A percentile compares a stretch with the other conserved stretches of the same genome.
phyloP scores from a whole-genome alignment of 1,139 yeast genomes.

The Suhomyces wounanorum region DNA sequence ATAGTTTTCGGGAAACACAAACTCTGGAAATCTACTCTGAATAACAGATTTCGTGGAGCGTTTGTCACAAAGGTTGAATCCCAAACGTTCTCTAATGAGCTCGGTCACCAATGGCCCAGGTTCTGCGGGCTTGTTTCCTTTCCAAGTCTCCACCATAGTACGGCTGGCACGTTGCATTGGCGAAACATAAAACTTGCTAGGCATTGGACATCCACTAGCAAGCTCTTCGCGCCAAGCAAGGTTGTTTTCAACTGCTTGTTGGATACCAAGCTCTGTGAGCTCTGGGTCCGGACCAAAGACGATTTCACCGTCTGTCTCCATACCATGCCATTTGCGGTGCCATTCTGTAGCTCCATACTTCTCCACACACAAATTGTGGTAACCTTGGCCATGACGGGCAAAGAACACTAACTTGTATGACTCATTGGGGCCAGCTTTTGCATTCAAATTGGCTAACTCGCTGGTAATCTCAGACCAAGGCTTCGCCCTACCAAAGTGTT shows the following conservation, averaged over 20 bases:
- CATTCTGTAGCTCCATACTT: slow-evolving; percentile 45
- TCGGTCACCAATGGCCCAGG: slow-evolving; percentile 18
- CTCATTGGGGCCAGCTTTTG: slow-evolving; percentile 24
- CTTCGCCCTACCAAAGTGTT: slow-evolving; percentile 39
- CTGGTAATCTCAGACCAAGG: slow-evolving; percentile 35
- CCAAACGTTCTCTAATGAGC: slow-evolving; percentile 19
- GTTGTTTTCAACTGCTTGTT: slow-evolving; percentile 36
- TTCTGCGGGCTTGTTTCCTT: slow-evolving; percentile 20
- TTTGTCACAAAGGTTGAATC: slow-evolving; percentile 28
- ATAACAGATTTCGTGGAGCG: slow-evolving; percentile 35
- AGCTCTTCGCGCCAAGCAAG: slow-evolving; percentile 23
- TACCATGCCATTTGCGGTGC: slow-evolving; percentile 43
- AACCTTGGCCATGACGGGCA: slow-evolving; percentile 52
- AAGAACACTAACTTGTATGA: slow-evolving; percentile 42
- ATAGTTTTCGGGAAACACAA: slow-evolving; percentile 24
- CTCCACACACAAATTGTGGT: slow-evolving; percentile 44
- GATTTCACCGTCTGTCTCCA: slow-evolving; percentile 45
- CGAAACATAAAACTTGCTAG: slow-evolving; percentile 26
- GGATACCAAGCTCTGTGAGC: slow-evolving; percentile 40
- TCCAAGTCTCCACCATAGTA: slow-evolving; percentile 27
- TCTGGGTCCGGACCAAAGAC: slow-evolving; percentile 52
- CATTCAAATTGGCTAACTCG: slow-evolving; percentile 33
- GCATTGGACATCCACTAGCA: slow-evolving; percentile 23
- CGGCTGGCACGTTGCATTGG: slow-evolving; percentile 27
- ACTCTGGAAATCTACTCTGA: slow-evolving; percentile 34